phyloP scores from a whole-genome alignment of 768 basidiomycete species.

The Mycena galopus region DNA sequence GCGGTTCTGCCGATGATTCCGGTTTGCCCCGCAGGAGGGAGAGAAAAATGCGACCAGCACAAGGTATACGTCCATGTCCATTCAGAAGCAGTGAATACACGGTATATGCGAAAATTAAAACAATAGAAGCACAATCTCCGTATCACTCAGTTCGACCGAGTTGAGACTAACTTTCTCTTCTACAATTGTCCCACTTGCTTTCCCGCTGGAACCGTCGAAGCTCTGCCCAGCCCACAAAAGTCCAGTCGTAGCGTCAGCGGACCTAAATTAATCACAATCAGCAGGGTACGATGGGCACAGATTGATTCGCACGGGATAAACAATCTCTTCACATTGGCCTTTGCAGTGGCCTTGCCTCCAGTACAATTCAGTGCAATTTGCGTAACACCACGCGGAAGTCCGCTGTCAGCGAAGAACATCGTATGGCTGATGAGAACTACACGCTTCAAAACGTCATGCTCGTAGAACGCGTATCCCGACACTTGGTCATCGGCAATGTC shows the following conservation, averaged over 20 bases:
- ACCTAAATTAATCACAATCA: conserved; percentile 24
- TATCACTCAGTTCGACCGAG: conserved; percentile 20
- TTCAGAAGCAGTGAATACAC: no score
- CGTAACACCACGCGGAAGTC: conserved; percentile 16
- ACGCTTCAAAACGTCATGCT: conserved; percentile 47
- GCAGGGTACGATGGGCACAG: neutral
- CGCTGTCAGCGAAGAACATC: conserved; percentile 46
- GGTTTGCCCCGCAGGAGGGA: neutral
- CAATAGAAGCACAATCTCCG: conserved; percentile 24
- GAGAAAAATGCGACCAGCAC: no score
- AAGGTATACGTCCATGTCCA: no score
- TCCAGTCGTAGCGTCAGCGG: conserved; percentile 46
- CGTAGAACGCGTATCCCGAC: conserved; percentile 61
- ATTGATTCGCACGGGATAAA: conserved; percentile 27
- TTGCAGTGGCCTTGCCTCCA: neutral
- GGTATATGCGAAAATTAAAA: no score
- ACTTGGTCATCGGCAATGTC: conserved; percentile 48
- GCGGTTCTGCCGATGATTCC: neutral
- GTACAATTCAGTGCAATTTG: conserved; percentile 1
- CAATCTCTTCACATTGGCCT: conserved; percentile 18
- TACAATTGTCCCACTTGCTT: conserved; percentile 17
- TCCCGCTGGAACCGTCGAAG: conserved; percentile 49
- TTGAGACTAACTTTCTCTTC: neutral
- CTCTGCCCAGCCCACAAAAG: conserved; percentile 53
- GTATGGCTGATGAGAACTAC: conserved; percentile 57